Percentiles rank a stretch among this genome's conserved stretches.
These are phyloP conservation scores for Thielaviopsis populi DNA, from an alignment of 2,329 filamentous ascomycete species.

Conservation along the genomic window DNA sequence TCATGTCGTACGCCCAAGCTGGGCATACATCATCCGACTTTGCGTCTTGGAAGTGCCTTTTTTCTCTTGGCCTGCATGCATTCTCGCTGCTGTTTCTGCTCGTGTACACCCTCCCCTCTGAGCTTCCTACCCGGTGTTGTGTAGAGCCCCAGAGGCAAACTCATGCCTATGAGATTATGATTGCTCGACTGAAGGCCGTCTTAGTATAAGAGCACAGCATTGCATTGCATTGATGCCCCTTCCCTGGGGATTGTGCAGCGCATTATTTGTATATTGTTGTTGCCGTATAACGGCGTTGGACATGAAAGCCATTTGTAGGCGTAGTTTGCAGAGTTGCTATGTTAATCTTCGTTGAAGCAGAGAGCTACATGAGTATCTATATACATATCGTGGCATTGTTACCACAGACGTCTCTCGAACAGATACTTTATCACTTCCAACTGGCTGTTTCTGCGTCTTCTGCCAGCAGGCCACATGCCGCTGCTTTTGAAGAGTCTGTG, in stretches of 20 bases:
- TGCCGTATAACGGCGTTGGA: background rate
- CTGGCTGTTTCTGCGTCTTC: background rate
- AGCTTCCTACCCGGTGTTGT: background rate
- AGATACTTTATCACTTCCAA: background rate
- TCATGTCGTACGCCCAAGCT: background rate
- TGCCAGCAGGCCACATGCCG: background rate
- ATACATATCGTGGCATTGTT: background rate
- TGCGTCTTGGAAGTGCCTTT: background rate
- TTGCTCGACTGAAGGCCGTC: background rate
- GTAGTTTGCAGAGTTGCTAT: no score
- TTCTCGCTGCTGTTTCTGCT: background rate
- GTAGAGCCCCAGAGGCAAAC: background rate
- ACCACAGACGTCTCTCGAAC: background rate
- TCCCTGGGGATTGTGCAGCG: background rate
- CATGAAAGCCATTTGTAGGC: background rate
- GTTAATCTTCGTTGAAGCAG: background rate
- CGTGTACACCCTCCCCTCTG: background rate
- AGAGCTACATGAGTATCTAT: background rate
- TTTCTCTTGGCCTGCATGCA: background rate
- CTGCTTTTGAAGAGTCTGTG: background rate
- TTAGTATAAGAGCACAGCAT: background rate
- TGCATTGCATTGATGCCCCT: background rate
- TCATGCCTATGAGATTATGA: background rate
- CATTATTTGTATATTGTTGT: background rate
- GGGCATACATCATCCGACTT: background rate